Percentiles rank a stretch among this genome's conserved stretches.
phyloP scores from a whole-genome alignment of 2,329 filamentous ascomycete species.

The Fusarium subglutinans region DNA sequence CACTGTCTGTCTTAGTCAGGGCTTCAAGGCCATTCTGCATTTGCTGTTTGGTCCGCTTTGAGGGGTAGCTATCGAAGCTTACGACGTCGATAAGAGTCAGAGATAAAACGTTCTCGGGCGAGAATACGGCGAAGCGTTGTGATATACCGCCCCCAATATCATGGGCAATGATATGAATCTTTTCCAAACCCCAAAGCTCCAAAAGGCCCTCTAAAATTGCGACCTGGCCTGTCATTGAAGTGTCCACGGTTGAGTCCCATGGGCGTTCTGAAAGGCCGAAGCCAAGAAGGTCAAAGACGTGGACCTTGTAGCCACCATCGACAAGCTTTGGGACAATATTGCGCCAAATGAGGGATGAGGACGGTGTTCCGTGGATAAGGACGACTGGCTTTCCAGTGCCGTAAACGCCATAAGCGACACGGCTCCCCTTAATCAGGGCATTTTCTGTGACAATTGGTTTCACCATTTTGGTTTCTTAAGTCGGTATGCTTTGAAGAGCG shows the following conservation, averaged over 20 bases:
- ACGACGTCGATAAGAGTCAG: slow-evolving; percentile 46
- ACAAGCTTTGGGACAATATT: slow-evolving; percentile 40
- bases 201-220: slow-evolving; percentile 42
- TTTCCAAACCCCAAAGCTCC: slow-evolving; percentile 40
- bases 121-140: slow-evolving; percentile 43
- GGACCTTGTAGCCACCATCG: slow-evolving; percentile 36
- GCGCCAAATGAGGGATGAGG: slow-evolving; percentile 49
- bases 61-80: slow-evolving; percentile 48
- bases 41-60: slow-evolving; percentile 44
- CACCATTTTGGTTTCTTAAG: neutral
- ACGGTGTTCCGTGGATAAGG: slow-evolving; percentile 47
- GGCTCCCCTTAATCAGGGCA: slow-evolving; percentile 38
- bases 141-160: slow-evolving; percentile 47
- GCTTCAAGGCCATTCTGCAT: slow-evolving; percentile 44
- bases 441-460: slow-evolving; percentile 42
- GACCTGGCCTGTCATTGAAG: slow-evolving; percentile 47
- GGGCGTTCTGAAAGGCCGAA: slow-evolving; percentile 47
- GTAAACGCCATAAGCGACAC: slow-evolving; percentile 43
- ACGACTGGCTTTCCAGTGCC: slow-evolving; percentile 42
- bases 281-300: slow-evolving; percentile 46
- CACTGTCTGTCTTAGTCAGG: slow-evolving; percentile 36
- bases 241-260: slow-evolving; percentile 42
- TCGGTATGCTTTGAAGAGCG: neutral
- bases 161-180: slow-evolving; percentile 42
- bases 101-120: slow-evolving; percentile 33